Evolutionary conservation across 805 yeast species (phyloP).

Genomic region (Nakazawaea anatomiae): DNA sequence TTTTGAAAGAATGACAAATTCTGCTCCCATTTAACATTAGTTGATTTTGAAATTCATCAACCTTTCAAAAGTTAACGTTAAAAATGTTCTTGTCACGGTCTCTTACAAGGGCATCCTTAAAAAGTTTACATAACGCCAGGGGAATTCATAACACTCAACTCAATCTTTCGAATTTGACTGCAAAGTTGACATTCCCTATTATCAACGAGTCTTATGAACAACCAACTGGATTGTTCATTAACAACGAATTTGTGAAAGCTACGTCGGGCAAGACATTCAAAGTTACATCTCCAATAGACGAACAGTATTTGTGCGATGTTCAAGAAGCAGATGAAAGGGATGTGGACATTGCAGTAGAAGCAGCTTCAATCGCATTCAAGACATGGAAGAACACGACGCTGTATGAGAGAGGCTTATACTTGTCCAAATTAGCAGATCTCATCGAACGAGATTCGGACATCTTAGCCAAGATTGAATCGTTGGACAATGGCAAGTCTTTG

Average conservation of each 20-base stretch:
- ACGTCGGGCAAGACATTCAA: constrained; percentile 44
- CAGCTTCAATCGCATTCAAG: constrained; percentile 58
- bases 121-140: background rate
- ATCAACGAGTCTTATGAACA: constrained; percentile 39
- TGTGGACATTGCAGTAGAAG: constrained; percentile 63
- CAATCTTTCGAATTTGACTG: constrained; percentile 14
- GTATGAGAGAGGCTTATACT: constrained; percentile 41
- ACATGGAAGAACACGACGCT: constrained; percentile 61
- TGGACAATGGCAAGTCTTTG: constrained; percentile 75
- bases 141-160: background rate
- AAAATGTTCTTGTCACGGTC: background rate
- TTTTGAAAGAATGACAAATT: too few relatives aligned
- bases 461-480: constrained; percentile 62
- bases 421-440: constrained; percentile 62
- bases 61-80: too few relatives aligned
- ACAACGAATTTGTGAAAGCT: constrained; percentile 49
- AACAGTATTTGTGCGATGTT: constrained; percentile 43
- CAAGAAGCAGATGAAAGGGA: constrained; percentile 55
- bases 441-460: constrained; percentile 58
- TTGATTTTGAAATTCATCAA: too few relatives aligned
- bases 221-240: constrained; percentile 56
- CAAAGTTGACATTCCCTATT: constrained; percentile 27
- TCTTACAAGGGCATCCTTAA: background rate
- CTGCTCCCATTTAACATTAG: too few relatives aligned
- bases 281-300: constrained; percentile 47